A percentile compares a stretch with the other conserved stretches of the same genome.
phyloP scores from a whole-genome alignment of 305 asterid species.

The Fraxinus velutina region DNA sequence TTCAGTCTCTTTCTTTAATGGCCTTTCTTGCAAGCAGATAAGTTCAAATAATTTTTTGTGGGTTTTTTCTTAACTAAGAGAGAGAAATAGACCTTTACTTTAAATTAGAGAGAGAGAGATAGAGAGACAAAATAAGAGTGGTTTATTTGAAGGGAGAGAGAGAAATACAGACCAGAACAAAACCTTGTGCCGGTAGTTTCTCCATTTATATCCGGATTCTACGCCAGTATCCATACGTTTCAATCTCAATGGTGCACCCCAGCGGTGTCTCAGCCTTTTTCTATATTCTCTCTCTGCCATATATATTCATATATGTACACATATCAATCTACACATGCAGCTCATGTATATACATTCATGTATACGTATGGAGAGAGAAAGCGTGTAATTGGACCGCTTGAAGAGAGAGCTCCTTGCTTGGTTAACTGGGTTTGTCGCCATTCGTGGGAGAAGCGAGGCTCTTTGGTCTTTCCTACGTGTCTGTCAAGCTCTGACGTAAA shows the following conservation, averaged over 20 bases:
- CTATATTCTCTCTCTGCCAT: conserved; percentile 39
- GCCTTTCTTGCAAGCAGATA: conserved; percentile 34
- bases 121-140: not conserved
- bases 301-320: not conserved
- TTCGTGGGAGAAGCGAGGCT: conserved; percentile 41
- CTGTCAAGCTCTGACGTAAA: conserved; percentile 33
- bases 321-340: not conserved
- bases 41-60: conserved; percentile 41
- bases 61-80: conserved; percentile 23
- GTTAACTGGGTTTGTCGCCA: conserved; percentile 34
- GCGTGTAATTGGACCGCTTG: conserved; percentile 31
- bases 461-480: conserved; percentile 36
- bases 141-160: not conserved
- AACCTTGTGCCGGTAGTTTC: conserved; percentile 56
- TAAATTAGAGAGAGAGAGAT: not conserved
- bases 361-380: conserved; percentile 19
- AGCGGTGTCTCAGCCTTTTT: conserved; percentile 46
- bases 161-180: conserved; percentile 23
- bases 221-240: conserved; percentile 61
- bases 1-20: conserved; percentile 15
- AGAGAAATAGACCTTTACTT: not conserved
- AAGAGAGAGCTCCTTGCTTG: conserved; percentile 1
- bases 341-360: not conserved
- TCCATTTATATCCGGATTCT: conserved; percentile 50
- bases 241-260: conserved; percentile 43